Percentiles rank a stretch among this genome's conserved stretches.
phyloP scores from a whole-genome alignment of 208 protist species.

The Acanthamoeba culbertsoni region DNA sequence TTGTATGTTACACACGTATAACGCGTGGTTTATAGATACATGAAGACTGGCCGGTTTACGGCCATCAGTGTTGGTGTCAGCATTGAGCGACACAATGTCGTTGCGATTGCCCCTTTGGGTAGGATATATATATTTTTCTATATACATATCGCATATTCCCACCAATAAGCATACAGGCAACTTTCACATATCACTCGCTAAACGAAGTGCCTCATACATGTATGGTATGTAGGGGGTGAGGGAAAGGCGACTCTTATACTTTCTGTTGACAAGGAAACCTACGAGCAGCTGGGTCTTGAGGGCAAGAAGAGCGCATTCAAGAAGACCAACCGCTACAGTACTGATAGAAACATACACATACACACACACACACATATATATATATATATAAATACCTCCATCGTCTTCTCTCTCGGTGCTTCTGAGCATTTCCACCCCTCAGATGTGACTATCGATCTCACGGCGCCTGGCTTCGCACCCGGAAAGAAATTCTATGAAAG shows the following conservation, averaged over 20 bases:
- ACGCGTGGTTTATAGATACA: neutral
- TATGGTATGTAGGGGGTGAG: neutral
- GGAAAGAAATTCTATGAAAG: conserved; percentile 41
- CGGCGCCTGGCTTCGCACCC: neutral
- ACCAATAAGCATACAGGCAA: too few species aligned
- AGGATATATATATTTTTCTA: neutral
- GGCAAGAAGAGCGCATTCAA: conserved; percentile 7
- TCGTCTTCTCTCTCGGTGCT: too few species aligned
- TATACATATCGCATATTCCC: too few species aligned
- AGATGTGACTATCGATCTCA: conserved; percentile 17
- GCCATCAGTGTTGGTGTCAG: neutral
- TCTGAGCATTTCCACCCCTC: too few species aligned
- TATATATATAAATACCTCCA: too few species aligned
- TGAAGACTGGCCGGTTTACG: conserved; percentile 14
- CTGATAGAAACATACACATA: too few species aligned
- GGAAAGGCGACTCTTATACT: neutral
- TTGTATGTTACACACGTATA: neutral
- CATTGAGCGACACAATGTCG: conserved; percentile 29
- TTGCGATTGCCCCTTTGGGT: neutral
- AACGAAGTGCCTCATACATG: too few species aligned
- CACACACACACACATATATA: too few species aligned
- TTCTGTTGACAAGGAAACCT: conserved; percentile 57
- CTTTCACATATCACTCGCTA: too few species aligned
- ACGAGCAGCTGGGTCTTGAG: conserved; percentile 42
- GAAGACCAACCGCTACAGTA: neutral